Percentiles rank a stretch among this genome's conserved stretches.
Conservation (phyloP, 352 stramenopile genomes). For the Pythium insidiosum region DNA sequence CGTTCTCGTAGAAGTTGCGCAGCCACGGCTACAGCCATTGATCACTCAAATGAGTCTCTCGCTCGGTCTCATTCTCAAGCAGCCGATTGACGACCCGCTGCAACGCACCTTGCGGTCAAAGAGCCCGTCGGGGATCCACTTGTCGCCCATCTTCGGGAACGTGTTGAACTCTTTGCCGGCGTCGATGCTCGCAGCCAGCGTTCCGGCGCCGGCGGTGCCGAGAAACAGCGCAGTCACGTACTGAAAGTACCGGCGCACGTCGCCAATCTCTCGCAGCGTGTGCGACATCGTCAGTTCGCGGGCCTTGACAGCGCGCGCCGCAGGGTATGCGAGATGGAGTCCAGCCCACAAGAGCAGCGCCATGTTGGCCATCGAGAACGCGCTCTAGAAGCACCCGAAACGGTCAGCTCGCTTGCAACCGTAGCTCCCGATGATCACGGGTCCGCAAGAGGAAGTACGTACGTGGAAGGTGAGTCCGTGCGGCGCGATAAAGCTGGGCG, state of each 20-base stretch:
- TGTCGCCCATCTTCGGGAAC: conserved; percentile 90
- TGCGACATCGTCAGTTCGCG: conserved; percentile 36
- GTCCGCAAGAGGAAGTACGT: background rate
- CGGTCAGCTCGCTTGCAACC: background rate
- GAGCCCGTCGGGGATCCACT: conserved; percentile 81
- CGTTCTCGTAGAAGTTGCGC: conserved; percentile 95
- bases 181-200: conserved; percentile 92
- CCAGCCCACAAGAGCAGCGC: conserved; percentile 55
- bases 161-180: conserved; percentile 96
- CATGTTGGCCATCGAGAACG: conserved; percentile 57
- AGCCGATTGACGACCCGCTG: too few species aligned
- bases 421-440: background rate
- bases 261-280: conserved; percentile 41
- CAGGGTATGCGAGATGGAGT: conserved; percentile 42
- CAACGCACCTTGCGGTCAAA: conserved; percentile 41
- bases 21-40: conserved; percentile 39
- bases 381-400: conserved; percentile 18
- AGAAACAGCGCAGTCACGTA: conserved; percentile 29
- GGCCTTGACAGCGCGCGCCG: conserved; percentile 38
- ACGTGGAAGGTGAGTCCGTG: conserved; percentile 17
- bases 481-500: conserved; percentile 8
- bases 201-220: conserved; percentile 29
- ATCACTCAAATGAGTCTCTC: background rate
- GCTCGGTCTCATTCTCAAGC: too few species aligned
- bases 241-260: conserved; percentile 44